phyloP scores from a whole-genome alignment of 768 basidiomycete species.

The Mycena belliarum region DNA sequence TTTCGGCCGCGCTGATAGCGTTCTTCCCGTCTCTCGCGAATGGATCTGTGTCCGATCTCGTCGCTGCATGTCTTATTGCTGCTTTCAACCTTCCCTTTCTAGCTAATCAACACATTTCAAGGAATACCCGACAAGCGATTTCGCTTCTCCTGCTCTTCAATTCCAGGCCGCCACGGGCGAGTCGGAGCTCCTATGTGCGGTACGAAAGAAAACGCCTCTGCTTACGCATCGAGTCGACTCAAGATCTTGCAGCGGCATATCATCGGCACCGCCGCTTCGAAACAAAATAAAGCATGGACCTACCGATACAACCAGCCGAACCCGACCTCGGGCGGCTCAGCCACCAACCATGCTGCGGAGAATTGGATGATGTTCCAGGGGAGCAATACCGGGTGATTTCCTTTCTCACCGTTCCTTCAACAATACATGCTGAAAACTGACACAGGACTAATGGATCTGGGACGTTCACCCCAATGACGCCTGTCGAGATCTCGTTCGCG shows the following conservation, averaged over 20 bases:
- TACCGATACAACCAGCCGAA: slow-evolving; percentile 63
- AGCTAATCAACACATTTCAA: not conserved
- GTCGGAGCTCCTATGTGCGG: slow-evolving; percentile 52
- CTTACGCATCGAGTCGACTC: too few species aligned
- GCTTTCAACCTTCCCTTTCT: too few species aligned
- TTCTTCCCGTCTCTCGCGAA: slow-evolving; percentile 50
- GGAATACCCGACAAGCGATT: slow-evolving; percentile 37
- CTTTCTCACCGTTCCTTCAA: too few species aligned
- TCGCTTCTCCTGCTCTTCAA: slow-evolving; percentile 42
- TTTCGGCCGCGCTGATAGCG: slow-evolving; percentile 36
- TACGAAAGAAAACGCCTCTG: slow-evolving; percentile 20
- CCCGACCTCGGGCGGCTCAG: slow-evolving; percentile 39
- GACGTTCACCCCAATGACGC: slow-evolving; percentile 46
- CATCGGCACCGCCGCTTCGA: slow-evolving; percentile 43
- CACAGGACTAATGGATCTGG: slow-evolving; percentile 54
- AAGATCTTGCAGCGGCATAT: slow-evolving; percentile 47
- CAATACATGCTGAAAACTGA: too few species aligned
- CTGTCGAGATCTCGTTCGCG: slow-evolving; percentile 51
- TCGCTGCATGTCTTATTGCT: slow-evolving; percentile 26
- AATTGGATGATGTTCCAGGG: slow-evolving; percentile 73
- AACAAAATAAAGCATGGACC: slow-evolving; percentile 43
- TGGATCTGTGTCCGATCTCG: slow-evolving; percentile 37
- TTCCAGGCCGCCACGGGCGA: slow-evolving; percentile 52
- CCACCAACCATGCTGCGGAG: slow-evolving; percentile 54
- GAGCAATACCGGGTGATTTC: slow-evolving; percentile 64